A percentile compares a stretch with the other conserved stretches of the same genome.
phyloP scores from a whole-genome alignment of 2,329 filamentous ascomycete genomes.

The Diaporthe amygdali region DNA sequence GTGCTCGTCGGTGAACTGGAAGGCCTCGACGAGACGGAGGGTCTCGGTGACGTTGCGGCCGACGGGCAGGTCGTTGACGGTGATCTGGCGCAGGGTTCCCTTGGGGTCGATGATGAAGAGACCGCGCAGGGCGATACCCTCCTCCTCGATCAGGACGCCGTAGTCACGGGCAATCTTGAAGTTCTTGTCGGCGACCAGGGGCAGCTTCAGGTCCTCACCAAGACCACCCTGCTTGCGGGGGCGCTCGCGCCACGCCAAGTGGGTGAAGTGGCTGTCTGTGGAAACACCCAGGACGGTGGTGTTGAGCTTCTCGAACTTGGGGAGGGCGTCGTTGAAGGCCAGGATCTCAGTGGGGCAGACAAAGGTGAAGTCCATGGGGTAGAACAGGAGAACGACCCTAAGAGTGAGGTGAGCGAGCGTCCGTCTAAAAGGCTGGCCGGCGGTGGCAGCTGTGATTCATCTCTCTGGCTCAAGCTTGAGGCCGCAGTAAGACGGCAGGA shows the following conservation, averaged over 20 bases:
- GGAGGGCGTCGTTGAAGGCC: conserved; percentile 66
- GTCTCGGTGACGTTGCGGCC: conserved; percentile 70
- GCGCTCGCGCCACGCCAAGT: conserved; percentile 63
- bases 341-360: conserved; percentile 72
- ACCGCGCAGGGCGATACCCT: conserved; percentile 66
- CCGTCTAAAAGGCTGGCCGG: background rate
- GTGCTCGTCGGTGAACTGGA: conserved; percentile 85
- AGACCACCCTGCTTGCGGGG: conserved; percentile 66
- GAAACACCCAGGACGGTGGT: conserved; percentile 65
- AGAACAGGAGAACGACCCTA: conserved; percentile 69
- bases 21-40: conserved; percentile 71
- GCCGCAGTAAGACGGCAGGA: background rate
- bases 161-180: conserved; percentile 65
- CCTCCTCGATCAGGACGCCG: conserved; percentile 67
- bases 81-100: conserved; percentile 65
- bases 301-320: conserved; percentile 63
- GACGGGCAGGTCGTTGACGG: conserved; percentile 69
- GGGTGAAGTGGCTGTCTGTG: conserved; percentile 64
- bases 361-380: conserved; percentile 72
- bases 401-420: conserved; percentile 12
- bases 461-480: background rate
- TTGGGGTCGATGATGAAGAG: conserved; percentile 71
- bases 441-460: background rate
- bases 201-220: conserved; percentile 63
- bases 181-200: conserved; percentile 66